phyloP scores from a whole-genome alignment of 2,329 filamentous ascomycete genomes.

The Ophiostoma quercus region DNA sequence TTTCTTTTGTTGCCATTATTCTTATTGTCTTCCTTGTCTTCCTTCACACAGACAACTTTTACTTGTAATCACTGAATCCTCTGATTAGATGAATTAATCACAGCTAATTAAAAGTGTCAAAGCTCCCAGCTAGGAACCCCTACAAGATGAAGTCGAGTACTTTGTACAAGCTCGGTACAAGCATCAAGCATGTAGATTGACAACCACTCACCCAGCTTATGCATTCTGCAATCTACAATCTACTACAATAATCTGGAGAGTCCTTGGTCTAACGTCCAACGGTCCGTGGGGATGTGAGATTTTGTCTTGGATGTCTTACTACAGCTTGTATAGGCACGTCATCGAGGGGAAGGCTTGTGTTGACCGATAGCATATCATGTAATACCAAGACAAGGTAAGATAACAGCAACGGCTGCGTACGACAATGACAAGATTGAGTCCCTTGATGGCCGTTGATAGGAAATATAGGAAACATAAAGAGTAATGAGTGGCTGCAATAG shows the following conservation, averaged over 20 bases:
- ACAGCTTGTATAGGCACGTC: background rate
- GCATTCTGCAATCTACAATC: too few relatives aligned
- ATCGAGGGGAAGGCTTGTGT: background rate
- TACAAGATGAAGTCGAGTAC: background rate
- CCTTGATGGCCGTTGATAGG: background rate
- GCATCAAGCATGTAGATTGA: background rate
- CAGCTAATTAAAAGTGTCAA: background rate
- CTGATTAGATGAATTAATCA: background rate
- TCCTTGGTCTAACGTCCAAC: background rate
- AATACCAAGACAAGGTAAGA: too few relatives aligned
- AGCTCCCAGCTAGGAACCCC: slow-evolving; percentile 2
- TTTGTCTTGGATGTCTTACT: background rate
- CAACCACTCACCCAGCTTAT: background rate
- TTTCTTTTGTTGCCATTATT: background rate
- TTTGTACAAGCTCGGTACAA: background rate
- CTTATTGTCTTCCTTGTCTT: background rate
- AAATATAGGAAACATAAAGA: background rate
- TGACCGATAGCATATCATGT: too few relatives aligned
- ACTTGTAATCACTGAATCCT: too few relatives aligned
- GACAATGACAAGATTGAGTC: background rate
- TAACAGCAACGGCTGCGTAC: too few relatives aligned
- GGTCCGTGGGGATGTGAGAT: background rate
- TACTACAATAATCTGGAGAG: background rate
- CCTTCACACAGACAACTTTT: too few relatives aligned
- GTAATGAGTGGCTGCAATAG: background rate